Percentiles rank a stretch among this genome's conserved stretches.
Conservation (phyloP, 2,329 filamentous ascomycete genomes). For the Dactylonectria estremocensis region DNA sequence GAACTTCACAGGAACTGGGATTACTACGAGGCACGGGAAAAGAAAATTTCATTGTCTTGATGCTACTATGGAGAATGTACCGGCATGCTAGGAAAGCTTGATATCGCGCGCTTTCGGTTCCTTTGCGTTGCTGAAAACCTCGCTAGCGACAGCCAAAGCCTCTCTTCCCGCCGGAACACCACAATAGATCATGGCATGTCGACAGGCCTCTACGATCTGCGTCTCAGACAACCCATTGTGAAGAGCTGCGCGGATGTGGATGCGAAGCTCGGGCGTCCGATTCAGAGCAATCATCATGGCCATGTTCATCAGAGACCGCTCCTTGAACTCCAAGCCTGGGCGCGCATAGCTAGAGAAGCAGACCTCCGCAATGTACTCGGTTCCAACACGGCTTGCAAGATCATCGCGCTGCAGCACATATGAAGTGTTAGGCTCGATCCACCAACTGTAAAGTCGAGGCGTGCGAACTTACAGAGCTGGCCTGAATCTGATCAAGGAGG, state of each 20-base stretch:
- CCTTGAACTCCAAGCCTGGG: constrained; percentile 11
- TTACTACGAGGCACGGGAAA: too few species aligned
- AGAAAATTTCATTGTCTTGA: too few species aligned
- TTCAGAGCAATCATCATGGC: constrained; percentile 25
- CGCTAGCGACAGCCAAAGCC: background rate
- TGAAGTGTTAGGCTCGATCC: background rate
- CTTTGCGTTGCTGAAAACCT: too few species aligned
- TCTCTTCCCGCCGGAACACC: background rate
- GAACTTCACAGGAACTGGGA: too few species aligned
- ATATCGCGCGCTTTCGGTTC: too few species aligned
- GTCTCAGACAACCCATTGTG: background rate
- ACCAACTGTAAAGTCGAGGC: background rate
- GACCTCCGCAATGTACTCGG: constrained; percentile 19
- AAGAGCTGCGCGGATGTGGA: constrained; percentile 18
- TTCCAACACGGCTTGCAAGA: constrained; percentile 7
- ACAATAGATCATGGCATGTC: background rate
- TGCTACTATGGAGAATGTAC: too few species aligned
- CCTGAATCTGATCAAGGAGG: background rate
- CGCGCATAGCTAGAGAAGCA: constrained; percentile 26
- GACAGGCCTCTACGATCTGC: background rate
- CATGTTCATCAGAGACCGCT: constrained; percentile 26
- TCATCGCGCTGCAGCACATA: constrained; percentile 13
- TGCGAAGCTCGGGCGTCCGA: constrained; percentile 18
- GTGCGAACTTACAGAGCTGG: background rate
- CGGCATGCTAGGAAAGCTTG: too few species aligned